Evolutionary conservation across 768 basidiomycete species (phyloP), one percentile per base, ranked within the genome.

Genomic region (Fibroporia radiculosa): DNA sequence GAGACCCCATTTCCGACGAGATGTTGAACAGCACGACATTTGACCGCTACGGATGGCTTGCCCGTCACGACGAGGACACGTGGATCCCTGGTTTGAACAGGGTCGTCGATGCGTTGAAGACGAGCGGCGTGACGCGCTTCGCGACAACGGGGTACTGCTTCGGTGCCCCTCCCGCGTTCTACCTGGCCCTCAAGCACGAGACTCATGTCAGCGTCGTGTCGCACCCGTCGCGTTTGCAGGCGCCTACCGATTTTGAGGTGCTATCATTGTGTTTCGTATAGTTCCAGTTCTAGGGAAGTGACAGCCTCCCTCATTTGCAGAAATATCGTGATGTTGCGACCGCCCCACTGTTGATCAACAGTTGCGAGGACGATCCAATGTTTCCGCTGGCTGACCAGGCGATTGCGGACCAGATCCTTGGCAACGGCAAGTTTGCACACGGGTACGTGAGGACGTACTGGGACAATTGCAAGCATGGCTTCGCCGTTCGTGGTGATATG

Each of bases 171-270:
- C 74, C 71, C 35, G 56, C 60, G 29, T 67, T 70, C 56, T 65
- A 74, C 47, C 64, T 77, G 35, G 70, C 75, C 0, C 66, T 70
- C 43, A 68, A 71, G 27, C 57, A 63, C 42, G 33, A 57, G 25
- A 61, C 68, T 51, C 55, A 70, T n/a, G 72, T 67, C 33, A 64
- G 63, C 2, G 67, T 63, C 16, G 58, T 71, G 33, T 47, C 69
- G 1, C 78, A 79, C 52, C 78, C 77, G 0, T 74, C 74, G 2
- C 51, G 66, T 3, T 59, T 75, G 31, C 24, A 63, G 18, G 42
- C 67, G 23, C 53, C 57, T 4, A 66, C 58, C 0, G 70, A 71
- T 50, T 54, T 73, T 13, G 62, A 73, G 53, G 65, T 63, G 41
- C n/a, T n/a, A n/a, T n/a, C n/a, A 22, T 51, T 52, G 36, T 24